Percentiles rank a stretch among this genome's conserved stretches.
Evolutionary conservation across 2,329 filamentous ascomycete genomes (phyloP).

Genomic region (Blastomyces emzantsi): DNA sequence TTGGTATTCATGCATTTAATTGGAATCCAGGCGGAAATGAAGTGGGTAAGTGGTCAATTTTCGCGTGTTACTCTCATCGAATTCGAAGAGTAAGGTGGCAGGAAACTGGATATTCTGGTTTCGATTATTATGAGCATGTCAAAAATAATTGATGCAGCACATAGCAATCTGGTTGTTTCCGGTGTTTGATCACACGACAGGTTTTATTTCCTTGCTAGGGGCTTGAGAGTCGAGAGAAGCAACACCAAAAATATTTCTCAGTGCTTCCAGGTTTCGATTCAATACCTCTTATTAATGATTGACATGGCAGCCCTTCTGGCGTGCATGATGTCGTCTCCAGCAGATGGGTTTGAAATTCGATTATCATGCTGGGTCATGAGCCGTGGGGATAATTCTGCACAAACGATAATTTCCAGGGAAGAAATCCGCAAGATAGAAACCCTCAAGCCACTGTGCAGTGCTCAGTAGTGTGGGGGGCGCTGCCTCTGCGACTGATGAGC

Average conservation of each 20-base stretch:
- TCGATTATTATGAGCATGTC: not conserved
- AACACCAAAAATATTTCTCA: not conserved
- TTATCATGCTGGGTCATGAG: not conserved
- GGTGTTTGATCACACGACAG: not conserved
- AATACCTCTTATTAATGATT: not conserved
- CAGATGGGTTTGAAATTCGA: not conserved
- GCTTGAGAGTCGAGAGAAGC: not conserved
- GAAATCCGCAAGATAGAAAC: not conserved
- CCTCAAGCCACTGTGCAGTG: too few species aligned
- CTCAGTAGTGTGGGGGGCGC: too few species aligned
- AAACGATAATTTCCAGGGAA: not conserved
- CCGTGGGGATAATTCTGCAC: not conserved
- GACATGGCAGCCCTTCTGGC: not conserved
- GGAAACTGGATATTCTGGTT: not conserved
- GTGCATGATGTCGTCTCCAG: not conserved
- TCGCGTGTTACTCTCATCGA: not conserved
- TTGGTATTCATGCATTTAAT: too few species aligned
- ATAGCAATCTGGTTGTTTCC: not conserved
- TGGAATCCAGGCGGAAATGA: too few species aligned
- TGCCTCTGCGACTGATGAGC: not conserved
- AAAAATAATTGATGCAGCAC: not conserved
- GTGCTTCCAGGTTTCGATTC: not conserved
- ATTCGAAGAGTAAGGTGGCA: not conserved
- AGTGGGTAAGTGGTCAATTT: too few species aligned
- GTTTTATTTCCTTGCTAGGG: not conserved